Conservation (phyloP, 2,329 filamentous ascomycete genomes). For the Claviceps maximensis region DNA sequence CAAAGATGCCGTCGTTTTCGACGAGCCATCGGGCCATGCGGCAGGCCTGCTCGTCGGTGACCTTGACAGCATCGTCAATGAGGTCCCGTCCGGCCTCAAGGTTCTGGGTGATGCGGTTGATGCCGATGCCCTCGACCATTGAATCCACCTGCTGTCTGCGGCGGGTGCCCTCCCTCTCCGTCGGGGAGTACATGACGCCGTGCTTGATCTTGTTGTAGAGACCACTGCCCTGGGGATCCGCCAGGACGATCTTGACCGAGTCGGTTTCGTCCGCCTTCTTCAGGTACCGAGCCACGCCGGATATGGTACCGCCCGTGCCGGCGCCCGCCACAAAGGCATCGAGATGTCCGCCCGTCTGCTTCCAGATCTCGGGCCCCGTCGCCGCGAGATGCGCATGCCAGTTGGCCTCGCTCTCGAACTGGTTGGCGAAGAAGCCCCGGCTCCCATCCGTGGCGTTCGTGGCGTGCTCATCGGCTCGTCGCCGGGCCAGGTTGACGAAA, state of each 20-base stretch:
- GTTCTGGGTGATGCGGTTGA: slow-evolving; percentile 89
- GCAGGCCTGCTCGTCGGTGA: slow-evolving; percentile 79
- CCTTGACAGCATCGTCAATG: slow-evolving; percentile 79
- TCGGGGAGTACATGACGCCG: slow-evolving; percentile 88
- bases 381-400: slow-evolving; percentile 69
- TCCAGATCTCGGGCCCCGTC: slow-evolving; percentile 82
- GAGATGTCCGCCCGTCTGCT: slow-evolving; percentile 59
- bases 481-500: slow-evolving; percentile 83
- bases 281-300: slow-evolving; percentile 70
- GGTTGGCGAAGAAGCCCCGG: slow-evolving; percentile 84
- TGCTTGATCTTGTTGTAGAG: slow-evolving; percentile 84
- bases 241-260: slow-evolving; percentile 59
- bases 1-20: slow-evolving; percentile 87
- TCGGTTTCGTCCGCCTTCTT: slow-evolving; percentile 54
- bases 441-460: slow-evolving; percentile 42
- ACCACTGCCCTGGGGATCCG: slow-evolving; percentile 88
- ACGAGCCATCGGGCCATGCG: slow-evolving; percentile 94
- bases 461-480: slow-evolving; percentile 64
- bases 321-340: slow-evolving; percentile 90
- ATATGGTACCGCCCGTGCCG: slow-evolving; percentile 86
- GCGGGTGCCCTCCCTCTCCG: slow-evolving; percentile 81
- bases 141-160: slow-evolving; percentile 86
- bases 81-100: slow-evolving; percentile 78
- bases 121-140: slow-evolving; percentile 89
- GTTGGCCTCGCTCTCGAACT: slow-evolving; percentile 88